These are phyloP conservation scores for Cubamyces sp. DNA, from an alignment of 768 basidiomycete species.

Conservation along the genomic window DNA sequence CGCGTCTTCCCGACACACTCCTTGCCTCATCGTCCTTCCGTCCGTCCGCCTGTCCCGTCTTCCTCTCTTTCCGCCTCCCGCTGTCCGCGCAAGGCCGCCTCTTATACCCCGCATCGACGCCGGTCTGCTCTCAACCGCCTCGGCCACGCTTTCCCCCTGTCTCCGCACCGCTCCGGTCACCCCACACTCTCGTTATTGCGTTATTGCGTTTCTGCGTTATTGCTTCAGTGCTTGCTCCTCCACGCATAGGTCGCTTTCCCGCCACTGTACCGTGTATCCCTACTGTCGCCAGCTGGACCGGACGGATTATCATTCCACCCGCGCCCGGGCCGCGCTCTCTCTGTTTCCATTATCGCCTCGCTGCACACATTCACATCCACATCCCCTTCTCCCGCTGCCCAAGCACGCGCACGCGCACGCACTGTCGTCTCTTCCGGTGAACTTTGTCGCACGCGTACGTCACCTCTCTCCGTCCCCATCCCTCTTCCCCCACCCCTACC, in stretches of 20 bases:
- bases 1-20: conserved; percentile 13
- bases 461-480: neutral
- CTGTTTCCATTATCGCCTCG: conserved; percentile 16
- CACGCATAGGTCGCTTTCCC: conserved; percentile 12
- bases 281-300: conserved; percentile 21
- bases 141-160: conserved; percentile 9
- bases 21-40: neutral
- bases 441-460: conserved; percentile 24
- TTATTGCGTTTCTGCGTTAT: neutral
- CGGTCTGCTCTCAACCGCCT: conserved; percentile 14
- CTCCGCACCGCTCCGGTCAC: neutral
- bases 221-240: neutral
- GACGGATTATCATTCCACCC: conserved; percentile 13
- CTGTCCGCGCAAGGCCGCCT: conserved; percentile 18
- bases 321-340: conserved; percentile 5
- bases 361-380: neutral
- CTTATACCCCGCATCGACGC: conserved; percentile 27
- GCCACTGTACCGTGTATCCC: conserved; percentile 24
- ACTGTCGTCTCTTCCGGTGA: conserved; percentile 3
- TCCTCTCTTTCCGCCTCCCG: neutral
- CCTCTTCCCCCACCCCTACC: neutral
- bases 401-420: conserved; percentile 9
- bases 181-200: conserved; percentile 2
- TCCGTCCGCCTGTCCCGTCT: neutral
- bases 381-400: neutral